These are phyloP conservation scores for Scenedesmus sp. DNA, from an alignment of 163 green algal genomes.

Conservation along the genomic window DNA sequence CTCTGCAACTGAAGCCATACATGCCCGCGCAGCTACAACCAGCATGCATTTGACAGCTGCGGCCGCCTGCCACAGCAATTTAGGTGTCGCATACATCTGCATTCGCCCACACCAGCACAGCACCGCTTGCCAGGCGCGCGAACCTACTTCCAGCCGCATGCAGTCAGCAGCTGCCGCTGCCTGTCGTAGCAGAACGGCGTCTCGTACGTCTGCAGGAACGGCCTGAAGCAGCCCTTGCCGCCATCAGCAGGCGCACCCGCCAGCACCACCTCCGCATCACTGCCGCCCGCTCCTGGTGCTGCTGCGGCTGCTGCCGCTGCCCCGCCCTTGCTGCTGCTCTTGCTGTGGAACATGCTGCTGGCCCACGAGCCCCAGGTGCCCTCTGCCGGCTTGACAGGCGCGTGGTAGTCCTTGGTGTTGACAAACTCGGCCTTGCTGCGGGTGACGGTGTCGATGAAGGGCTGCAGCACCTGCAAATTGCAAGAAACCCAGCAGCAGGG, in stretches of 20 bases:
- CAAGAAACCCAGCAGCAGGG: neutral
- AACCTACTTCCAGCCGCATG: constrained; percentile 18
- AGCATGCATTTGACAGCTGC: too few species aligned
- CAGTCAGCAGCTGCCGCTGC: neutral
- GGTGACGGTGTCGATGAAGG: constrained; percentile 68
- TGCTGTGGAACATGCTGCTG: neutral
- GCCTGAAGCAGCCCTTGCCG: constrained; percentile 10
- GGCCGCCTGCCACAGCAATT: neutral
- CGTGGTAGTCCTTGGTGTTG: constrained; percentile 55
- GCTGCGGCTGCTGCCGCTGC: neutral
- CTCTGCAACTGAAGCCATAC: neutral
- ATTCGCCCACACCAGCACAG: neutral
- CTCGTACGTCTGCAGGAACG: constrained; percentile 21
- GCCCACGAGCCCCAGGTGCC: constrained; percentile 39
- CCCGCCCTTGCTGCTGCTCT: constrained; percentile 16
- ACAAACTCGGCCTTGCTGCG: constrained; percentile 66
- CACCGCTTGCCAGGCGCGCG: neutral
- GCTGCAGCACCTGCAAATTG: constrained; percentile 44
- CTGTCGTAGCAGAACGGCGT: constrained; percentile 29
- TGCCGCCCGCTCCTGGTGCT: neutral
- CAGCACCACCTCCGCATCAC: neutral
- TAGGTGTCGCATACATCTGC: neutral
- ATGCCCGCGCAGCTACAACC: neutral
- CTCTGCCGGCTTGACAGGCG: neutral
- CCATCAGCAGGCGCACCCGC: neutral